Evolutionary conservation across 1,284 basidiomycete genomes (phyloP), one percentile per base, ranked within the genome.

Genomic region (Rhodotorula sp.): DNA sequence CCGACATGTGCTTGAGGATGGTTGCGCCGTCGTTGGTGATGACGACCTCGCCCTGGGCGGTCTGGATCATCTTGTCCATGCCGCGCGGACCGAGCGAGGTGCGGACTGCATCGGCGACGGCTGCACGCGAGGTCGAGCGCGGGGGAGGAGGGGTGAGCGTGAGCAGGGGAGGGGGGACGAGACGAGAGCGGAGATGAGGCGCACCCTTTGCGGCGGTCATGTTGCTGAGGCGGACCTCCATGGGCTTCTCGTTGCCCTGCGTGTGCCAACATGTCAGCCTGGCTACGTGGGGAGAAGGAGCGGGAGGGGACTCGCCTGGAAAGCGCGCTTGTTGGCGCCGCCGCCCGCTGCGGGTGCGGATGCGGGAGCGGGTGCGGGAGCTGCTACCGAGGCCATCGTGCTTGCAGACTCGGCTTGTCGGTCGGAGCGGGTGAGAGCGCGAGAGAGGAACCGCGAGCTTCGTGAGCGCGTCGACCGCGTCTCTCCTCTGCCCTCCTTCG

Each of bases 21-120:
- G 97, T 99, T 21, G 97, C 97, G 58, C 97, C 97, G 83, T 99
- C 97, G 82, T 99, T 99, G 29, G 97, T 99, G 79, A 99, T 93
- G 78, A 99, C 91, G 9, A 97, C 93, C 81, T 99, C 95, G 77
- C 96, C 96, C 81, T 92, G 94, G 10, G 92, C 84, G 10, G 96
- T 99, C 88, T 97, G 94, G 81, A 99, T 99, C 95, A 80, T 97
- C 80, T 57, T 72, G 85, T 99, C 97, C 97, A 99, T 99, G 77
- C 97, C 97, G 83, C 92, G 90, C 59, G 97, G 97, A 29, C 97
- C 97, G 75, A 99, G 84, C 64, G 94, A 97, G 63, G 97, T 99
- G 80, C 97, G 87, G 50, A 99, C 94, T 64, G 94, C 96, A 84
- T 98, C 96, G 79, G 94, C 94, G 79, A 99, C 97, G 48, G 97